Conservation (phyloP, 2,329 filamentous ascomycete species). For the Triangularia verruculosa region DNA sequence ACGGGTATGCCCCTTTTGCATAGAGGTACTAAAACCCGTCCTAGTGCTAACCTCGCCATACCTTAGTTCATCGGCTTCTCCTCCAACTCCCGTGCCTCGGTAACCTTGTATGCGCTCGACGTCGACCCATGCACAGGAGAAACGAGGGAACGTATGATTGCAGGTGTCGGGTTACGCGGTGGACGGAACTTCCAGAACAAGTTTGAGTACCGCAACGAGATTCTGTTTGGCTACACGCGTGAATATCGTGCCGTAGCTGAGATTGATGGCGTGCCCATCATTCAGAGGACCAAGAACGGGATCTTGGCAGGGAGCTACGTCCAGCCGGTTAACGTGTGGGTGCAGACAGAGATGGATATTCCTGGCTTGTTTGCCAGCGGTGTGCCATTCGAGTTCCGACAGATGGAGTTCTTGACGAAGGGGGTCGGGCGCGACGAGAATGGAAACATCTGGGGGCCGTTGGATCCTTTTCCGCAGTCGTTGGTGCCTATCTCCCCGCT, state of each 20-base stretch:
- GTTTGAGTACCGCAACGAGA: slow-evolving; percentile 37
- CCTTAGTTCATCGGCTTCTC: slow-evolving; percentile 35
- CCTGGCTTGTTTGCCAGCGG: slow-evolving; percentile 27
- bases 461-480: slow-evolving; percentile 37
- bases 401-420: slow-evolving; percentile 35
- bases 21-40: neutral
- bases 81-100: slow-evolving; percentile 34
- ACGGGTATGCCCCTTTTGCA: neutral
- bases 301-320: slow-evolving; percentile 35
- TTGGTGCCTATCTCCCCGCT: slow-evolving; percentile 33
- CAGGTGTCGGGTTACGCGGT: slow-evolving; percentile 32
- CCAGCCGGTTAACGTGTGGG: slow-evolving; percentile 36
- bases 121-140: slow-evolving; percentile 36
- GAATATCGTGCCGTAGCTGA: slow-evolving; percentile 36
- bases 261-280: slow-evolving; percentile 33
- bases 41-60: neutral
- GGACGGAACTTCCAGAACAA: slow-evolving; percentile 37
- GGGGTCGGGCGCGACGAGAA: slow-evolving; percentile 35
- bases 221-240: slow-evolving; percentile 34
- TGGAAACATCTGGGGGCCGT: slow-evolving; percentile 35
- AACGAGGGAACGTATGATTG: slow-evolving; percentile 35
- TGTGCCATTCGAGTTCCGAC: slow-evolving; percentile 35
- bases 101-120: slow-evolving; percentile 37
- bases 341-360: slow-evolving; percentile 35
- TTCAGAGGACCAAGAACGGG: slow-evolving; percentile 33